These are phyloP conservation scores for Daldinia caldariorum DNA, from an alignment of 495 filamentous ascomycete species.

Conservation along the genomic window DNA sequence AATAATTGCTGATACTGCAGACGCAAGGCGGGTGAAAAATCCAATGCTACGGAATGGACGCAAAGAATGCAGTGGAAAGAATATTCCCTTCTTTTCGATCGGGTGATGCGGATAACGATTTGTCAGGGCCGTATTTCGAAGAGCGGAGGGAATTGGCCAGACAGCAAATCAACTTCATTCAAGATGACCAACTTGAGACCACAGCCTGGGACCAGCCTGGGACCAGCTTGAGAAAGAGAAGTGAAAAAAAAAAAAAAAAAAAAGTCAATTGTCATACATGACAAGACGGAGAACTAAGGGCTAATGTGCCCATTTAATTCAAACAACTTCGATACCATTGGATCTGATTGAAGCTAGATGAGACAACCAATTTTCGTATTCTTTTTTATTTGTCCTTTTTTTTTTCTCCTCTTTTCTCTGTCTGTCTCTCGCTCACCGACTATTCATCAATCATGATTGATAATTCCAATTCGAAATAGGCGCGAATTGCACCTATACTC, in stretches of 20 bases:
- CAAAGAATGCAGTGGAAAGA: conserved; percentile 11
- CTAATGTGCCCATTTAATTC: conserved; percentile 22
- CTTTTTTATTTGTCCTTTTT: neutral
- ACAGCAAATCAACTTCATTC: conserved; percentile 35
- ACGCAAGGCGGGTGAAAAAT: conserved; percentile 16
- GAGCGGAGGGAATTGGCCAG: conserved; percentile 7
- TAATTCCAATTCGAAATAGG: conserved; percentile 21
- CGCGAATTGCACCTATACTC: conserved; percentile 8
- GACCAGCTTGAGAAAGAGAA: conserved; percentile 7
- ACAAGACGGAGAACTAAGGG: conserved; percentile 23
- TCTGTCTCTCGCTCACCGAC: conserved; percentile 30
- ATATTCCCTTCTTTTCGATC: conserved; percentile 17
- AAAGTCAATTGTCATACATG: conserved; percentile 37
- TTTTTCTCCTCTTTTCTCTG: neutral
- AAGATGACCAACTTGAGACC: neutral
- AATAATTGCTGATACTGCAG: conserved; percentile 31
- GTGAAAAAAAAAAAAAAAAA: conserved; percentile 20
- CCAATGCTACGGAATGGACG: conserved; percentile 18
- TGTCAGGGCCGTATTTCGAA: conserved; percentile 19
- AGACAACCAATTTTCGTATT: conserved; percentile 20
- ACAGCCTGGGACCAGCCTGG: neutral
- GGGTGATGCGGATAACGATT: conserved; percentile 29
- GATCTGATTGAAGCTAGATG: conserved; percentile 13
- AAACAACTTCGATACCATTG: conserved; percentile 11
- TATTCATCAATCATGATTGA: conserved; percentile 24